Conservation (phyloP, 164 flowering plant genomes). For the Sedum album region DNA sequence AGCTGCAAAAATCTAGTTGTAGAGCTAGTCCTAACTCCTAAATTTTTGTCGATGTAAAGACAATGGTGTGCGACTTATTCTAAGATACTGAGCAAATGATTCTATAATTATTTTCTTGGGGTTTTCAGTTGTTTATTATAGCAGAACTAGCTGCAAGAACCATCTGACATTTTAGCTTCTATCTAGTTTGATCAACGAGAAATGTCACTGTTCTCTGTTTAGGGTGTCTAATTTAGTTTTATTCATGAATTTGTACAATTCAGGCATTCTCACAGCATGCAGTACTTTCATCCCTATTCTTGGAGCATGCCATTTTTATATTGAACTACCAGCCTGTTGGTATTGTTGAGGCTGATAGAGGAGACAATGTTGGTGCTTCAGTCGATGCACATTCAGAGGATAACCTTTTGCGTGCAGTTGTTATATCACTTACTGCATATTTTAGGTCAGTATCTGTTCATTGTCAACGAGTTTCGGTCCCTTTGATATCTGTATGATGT, state of each 20-base stretch:
- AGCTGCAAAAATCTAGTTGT: not conserved
- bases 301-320: conserved; percentile 65
- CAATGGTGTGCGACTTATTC: not conserved
- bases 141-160: too few relatives aligned
- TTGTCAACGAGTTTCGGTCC: conserved; percentile 32
- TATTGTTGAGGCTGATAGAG: conserved; percentile 44
- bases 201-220: not conserved
- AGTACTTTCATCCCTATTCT: conserved; percentile 60
- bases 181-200: not conserved
- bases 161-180: too few relatives aligned
- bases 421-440: conserved; percentile 78
- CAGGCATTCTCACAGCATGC: conserved; percentile 92
- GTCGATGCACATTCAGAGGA: conserved; percentile 32
- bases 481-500: not conserved
- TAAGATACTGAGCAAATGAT: not conserved
- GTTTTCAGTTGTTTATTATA: not conserved
- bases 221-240: not conserved
- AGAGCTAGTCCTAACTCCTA: too few relatives aligned
- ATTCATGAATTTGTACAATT: not conserved
- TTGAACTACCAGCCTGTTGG: conserved; percentile 44
- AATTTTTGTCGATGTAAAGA: not conserved
- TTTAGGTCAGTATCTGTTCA: conserved; percentile 47
- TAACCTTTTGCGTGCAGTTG: conserved; percentile 62
- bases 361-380: conserved; percentile 29
- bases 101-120: not conserved